Conservation (phyloP, 352 stramenopile species). For the Pythium coloratum region DNA sequence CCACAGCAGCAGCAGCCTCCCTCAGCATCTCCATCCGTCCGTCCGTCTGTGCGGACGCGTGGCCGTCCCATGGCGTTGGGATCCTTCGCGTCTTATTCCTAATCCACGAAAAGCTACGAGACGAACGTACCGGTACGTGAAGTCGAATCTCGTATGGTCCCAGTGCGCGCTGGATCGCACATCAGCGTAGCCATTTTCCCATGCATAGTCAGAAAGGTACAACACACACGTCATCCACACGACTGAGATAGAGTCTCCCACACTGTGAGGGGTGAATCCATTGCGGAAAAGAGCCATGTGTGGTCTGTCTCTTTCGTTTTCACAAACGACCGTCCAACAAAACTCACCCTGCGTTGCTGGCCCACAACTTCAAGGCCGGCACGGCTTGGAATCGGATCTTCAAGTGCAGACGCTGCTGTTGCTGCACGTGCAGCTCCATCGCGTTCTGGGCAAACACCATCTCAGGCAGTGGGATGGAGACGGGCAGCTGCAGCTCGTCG, state of each 20-base stretch:
- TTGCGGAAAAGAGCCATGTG: not conserved
- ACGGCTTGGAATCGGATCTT: constrained; percentile 43
- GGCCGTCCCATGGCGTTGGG: not conserved
- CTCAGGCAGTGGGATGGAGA: constrained; percentile 50
- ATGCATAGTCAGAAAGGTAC: no score
- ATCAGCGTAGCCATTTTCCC: not conserved
- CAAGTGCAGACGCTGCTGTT: constrained; percentile 21
- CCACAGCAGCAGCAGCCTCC: not conserved
- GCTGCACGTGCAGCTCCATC: constrained; percentile 33
- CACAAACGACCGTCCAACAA: not conserved
- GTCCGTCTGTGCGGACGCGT: no score
- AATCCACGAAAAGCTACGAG: not conserved
- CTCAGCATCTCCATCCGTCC: no score
- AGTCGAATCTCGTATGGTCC: constrained; percentile 52
- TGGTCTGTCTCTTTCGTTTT: no score
- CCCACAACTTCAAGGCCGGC: constrained; percentile 48
- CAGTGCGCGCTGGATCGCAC: constrained; percentile 19
- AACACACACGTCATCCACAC: not conserved
- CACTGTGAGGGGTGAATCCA: not conserved
- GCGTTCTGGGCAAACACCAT: constrained; percentile 53
- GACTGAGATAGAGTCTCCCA: no score
- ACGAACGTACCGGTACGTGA: constrained; percentile 52
- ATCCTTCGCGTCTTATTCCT: not conserved
- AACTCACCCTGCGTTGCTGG: constrained; percentile 26
- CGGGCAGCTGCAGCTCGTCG: constrained; percentile 30